phyloP scores from a whole-genome alignment of 2,329 filamentous ascomycete species.

The Cordyceps javanica region DNA sequence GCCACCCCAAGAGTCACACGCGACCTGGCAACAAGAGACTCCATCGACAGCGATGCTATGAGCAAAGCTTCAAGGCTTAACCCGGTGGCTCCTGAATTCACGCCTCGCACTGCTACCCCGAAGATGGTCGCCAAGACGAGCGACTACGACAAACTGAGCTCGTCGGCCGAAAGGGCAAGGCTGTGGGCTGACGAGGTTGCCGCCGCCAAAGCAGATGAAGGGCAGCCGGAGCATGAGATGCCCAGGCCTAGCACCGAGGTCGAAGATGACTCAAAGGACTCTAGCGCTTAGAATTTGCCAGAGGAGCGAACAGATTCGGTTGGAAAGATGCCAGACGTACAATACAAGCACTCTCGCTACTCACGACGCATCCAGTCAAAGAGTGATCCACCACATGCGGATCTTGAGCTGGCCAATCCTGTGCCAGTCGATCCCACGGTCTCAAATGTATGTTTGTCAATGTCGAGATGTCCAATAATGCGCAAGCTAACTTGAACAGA shows the following conservation, averaged over 20 bases:
- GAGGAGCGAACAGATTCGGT: conserved; percentile 17
- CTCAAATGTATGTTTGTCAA: conserved; percentile 3
- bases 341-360: conserved; percentile 31
- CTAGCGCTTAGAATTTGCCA: conserved; percentile 18
- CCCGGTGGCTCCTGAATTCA: conserved; percentile 50
- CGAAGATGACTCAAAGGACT: conserved; percentile 5
- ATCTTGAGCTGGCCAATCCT: conserved; percentile 15
- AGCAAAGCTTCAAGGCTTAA: conserved; percentile 38
- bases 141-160: conserved; percentile 5
- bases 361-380: conserved; percentile 42
- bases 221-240: background rate
- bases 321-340: conserved; percentile 16
- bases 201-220: conserved; percentile 18
- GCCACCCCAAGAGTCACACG: conserved; percentile 24
- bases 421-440: background rate
- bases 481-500: background rate
- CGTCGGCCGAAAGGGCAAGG: conserved; percentile 10
- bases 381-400: conserved; percentile 35
- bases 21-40: background rate
- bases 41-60: conserved; percentile 5
- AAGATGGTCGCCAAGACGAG: background rate
- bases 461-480: no score
- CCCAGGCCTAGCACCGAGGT: background rate
- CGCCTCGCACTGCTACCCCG: conserved; percentile 30
- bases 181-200: conserved; percentile 27